Evolutionary conservation across 305 asterid species (phyloP).

Genomic region (Fraxinus sp.): DNA sequence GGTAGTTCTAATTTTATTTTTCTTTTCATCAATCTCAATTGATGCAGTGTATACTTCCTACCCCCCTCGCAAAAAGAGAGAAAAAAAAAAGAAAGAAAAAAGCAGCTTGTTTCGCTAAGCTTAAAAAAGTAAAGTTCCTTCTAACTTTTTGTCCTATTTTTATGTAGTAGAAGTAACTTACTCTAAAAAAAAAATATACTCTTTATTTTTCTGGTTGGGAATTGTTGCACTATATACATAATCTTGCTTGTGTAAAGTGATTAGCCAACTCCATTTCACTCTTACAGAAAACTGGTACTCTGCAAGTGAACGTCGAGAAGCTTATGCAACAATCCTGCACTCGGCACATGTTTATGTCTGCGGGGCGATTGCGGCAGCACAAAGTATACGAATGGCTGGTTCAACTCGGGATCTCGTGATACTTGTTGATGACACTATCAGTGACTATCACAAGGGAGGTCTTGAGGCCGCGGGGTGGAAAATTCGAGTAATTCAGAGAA

Average conservation of each 20-base stretch:
- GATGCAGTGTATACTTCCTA: background rate
- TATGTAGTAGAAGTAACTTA: background rate
- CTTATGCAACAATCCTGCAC: slow-evolving; percentile 87
- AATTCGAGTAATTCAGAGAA: slow-evolving; percentile 64
- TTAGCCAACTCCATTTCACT: slow-evolving; percentile 8
- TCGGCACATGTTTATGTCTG: slow-evolving; percentile 89
- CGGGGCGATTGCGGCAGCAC: slow-evolving; percentile 93
- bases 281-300: slow-evolving; percentile 61
- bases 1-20: slow-evolving; percentile 45
- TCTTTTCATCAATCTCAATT: background rate
- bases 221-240: background rate
- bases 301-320: slow-evolving; percentile 66
- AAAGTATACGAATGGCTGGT: slow-evolving; percentile 87
- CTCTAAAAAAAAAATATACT: background rate
- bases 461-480: slow-evolving; percentile 90
- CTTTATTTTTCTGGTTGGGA: background rate
- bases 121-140: background rate
- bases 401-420: slow-evolving; percentile 90
- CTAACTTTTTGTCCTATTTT: background rate
- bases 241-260: background rate
- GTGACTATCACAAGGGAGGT: slow-evolving; percentile 72
- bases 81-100: too few species aligned
- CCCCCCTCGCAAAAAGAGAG: too few species aligned
- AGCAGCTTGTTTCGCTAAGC: background rate
- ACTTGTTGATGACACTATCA: slow-evolving; percentile 77